Conservation (phyloP, 805 yeast species). For the Pichia insulana region DNA sequence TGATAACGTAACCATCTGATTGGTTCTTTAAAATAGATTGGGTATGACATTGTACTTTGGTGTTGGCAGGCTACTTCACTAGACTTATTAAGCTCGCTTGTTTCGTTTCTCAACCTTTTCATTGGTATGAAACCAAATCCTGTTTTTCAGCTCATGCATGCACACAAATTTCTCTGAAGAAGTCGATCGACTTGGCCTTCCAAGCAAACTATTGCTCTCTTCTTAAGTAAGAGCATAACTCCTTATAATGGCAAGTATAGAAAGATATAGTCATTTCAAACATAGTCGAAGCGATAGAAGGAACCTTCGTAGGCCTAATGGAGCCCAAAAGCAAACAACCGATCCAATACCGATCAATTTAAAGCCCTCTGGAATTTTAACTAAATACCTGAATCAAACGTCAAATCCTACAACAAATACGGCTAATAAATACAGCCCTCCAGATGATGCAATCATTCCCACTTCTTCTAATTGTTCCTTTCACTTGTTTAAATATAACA, state of each 20-base stretch:
- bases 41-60: slow-evolving; percentile 28
- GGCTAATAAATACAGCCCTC: slow-evolving; percentile 13
- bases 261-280: not conserved
- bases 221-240: too few species aligned
- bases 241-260: not conserved
- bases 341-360: slow-evolving; percentile 7
- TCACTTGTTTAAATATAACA: slow-evolving; percentile 10
- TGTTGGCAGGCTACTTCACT: not conserved
- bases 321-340: not conserved
- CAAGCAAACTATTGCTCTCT: too few species aligned
- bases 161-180: not conserved
- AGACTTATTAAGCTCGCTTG: too few species aligned
- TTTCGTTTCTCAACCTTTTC: too few species aligned
- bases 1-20: slow-evolving; percentile 65
- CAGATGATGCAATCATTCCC: slow-evolving; percentile 16
- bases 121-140: too few species aligned
- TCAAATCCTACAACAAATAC: not conserved
- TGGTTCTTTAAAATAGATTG: slow-evolving; percentile 54
- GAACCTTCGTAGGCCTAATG: not conserved
- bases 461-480: slow-evolving; percentile 12
- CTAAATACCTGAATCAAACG: slow-evolving; percentile 3
- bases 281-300: not conserved
- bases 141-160: not conserved
- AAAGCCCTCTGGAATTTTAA: slow-evolving; percentile 14
- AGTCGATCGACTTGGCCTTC: slow-evolving; percentile 8